These are phyloP conservation scores for Solanum piurae DNA, from an alignment of 257 asterid species.

Conservation along the genomic window DNA sequence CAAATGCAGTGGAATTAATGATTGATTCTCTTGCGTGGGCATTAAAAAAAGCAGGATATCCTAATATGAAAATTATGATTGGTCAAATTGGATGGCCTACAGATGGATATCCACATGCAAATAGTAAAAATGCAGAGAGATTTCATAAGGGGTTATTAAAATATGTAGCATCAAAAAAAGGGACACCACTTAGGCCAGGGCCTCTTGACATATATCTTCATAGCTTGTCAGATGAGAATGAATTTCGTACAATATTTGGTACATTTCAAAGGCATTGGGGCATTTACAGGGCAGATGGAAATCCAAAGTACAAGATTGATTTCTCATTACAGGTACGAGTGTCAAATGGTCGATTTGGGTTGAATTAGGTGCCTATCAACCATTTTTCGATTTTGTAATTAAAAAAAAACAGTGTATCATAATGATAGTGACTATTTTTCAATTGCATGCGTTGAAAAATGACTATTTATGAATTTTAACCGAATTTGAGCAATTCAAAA, in stretches of 20 bases:
- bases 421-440: background rate
- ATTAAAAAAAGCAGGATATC: slow-evolving; percentile 18
- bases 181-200: slow-evolving; percentile 34
- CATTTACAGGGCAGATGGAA: slow-evolving; percentile 30
- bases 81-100: slow-evolving; percentile 66
- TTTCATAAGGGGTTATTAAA: slow-evolving; percentile 25
- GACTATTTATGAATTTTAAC: background rate
- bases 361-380: background rate
- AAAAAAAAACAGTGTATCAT: background rate
- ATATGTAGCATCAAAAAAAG: slow-evolving; percentile 16
- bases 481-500: background rate
- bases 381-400: background rate
- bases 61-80: slow-evolving; percentile 12
- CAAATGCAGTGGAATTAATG: slow-evolving; percentile 30
- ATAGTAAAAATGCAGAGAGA: slow-evolving; percentile 10
- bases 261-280: slow-evolving; percentile 49
- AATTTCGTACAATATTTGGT: background rate
- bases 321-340: background rate
- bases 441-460: background rate
- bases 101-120: slow-evolving; percentile 25
- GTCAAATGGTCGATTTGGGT: background rate
- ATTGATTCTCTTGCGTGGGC: slow-evolving; percentile 29
- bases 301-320: slow-evolving; percentile 44
- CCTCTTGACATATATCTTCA: slow-evolving; percentile 25
- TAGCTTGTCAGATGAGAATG: slow-evolving; percentile 32